Conservation (phyloP, 1,139 yeast species). For the Kurtzmaniella quercitrusa region DNA sequence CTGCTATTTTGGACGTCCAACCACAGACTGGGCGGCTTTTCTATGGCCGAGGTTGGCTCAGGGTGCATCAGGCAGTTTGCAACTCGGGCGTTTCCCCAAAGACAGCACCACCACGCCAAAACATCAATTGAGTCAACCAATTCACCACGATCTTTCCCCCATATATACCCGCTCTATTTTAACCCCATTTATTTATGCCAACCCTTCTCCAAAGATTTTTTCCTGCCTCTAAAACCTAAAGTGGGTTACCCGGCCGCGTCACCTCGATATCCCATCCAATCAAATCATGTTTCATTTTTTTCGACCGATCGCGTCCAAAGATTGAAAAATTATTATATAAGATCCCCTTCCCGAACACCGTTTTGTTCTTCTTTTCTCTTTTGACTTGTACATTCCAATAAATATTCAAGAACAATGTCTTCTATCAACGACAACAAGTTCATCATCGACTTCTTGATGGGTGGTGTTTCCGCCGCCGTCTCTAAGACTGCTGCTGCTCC, state of each 20-base stretch:
- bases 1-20: background rate
- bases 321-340: constrained; percentile 2
- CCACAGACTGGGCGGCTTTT: background rate
- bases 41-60: background rate
- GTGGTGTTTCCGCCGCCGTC: constrained; percentile 57
- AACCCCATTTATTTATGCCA: background rate
- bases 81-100: too few species aligned
- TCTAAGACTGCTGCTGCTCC: constrained; percentile 54
- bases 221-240: constrained; percentile 4
- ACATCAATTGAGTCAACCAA: too few species aligned
- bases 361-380: constrained; percentile 8
- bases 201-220: background rate
- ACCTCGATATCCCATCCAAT: constrained; percentile 8
- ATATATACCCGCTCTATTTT: too few species aligned
- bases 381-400: constrained; percentile 5
- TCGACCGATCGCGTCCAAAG: constrained; percentile 5
- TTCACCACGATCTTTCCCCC: too few species aligned
- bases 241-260: constrained; percentile 12
- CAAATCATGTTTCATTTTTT: constrained; percentile 5
- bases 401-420: constrained; percentile 11
- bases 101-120: too few species aligned
- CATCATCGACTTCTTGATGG: constrained; percentile 45
- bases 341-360: background rate
- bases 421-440: constrained; percentile 17
- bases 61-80: background rate